phyloP scores from a whole-genome alignment of 352 stramenopile species.

The Pythium oligandrum region DNA sequence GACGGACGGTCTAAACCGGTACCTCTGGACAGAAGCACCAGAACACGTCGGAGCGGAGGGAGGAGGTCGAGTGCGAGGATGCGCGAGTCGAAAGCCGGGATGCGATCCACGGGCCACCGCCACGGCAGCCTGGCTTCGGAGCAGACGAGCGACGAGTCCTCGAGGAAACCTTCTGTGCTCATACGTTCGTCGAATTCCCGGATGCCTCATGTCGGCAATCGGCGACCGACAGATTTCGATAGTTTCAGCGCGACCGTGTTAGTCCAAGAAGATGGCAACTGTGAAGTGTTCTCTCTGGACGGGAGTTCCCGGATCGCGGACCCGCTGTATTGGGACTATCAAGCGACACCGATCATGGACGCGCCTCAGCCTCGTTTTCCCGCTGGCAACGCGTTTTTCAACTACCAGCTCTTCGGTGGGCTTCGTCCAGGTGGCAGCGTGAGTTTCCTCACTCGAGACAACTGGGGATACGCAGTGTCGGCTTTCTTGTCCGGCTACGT shows the following conservation, averaged over 20 bases:
- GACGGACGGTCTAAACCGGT: no score
- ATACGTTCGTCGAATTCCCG: no score
- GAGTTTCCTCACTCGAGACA: constrained; percentile 7
- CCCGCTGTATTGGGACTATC: constrained; percentile 1
- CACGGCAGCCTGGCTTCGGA: no score
- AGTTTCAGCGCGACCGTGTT: constrained; percentile 1
- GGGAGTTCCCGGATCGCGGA: neutral
- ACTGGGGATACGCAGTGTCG: constrained; percentile 23
- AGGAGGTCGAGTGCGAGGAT: no score
- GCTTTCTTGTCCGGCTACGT: constrained; percentile 22
- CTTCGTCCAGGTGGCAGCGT: constrained; percentile 19
- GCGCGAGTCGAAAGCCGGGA: no score
- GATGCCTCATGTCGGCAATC: no score
- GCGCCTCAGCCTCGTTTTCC: constrained; percentile 13
- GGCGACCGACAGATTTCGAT: no score
- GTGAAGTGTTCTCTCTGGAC: constrained; percentile 1
- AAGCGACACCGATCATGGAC: neutral
- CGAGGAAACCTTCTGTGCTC: no score
- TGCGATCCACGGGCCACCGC: no score
- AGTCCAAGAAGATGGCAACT: constrained; percentile 1
- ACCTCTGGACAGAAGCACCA: no score
- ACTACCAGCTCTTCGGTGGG: constrained; percentile 24
- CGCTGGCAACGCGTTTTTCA: constrained; percentile 25
- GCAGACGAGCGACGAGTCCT: no score
- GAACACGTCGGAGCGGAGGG: no score